Base-by-base conservation (phyloP, 768 basidiomycete species). In the Pleurotus cornucopiae region DNA sequence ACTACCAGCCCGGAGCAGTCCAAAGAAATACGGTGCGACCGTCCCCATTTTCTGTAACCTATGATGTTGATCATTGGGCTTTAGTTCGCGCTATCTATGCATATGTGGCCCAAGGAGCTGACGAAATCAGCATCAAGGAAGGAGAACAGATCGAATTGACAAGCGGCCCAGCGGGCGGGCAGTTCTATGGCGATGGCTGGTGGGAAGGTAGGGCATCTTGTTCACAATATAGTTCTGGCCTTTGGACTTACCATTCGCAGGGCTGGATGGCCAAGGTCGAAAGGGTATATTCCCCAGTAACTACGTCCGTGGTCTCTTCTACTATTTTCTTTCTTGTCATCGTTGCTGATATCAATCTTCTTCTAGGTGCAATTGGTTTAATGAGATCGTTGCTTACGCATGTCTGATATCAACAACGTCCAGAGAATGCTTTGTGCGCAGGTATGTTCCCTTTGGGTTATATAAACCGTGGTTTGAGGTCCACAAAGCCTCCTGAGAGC, bases 251-350 rank as follows among this genome's bases (percentile, higher is more conserved):
- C 44, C 40, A 26, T 41, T 39, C 55, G 43, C 67, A 90, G 89
- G 89, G 55, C 73, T 82, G 59, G 80, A 84, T 61, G 68, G 73
- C 49, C 66, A 70, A 55, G 85, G 89, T 54, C 73, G 67, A 66
- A 89, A 82, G 68, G 90, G 90, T 4, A 90, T 92, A 63, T 93
- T 93, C 73, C 91, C 91, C 23, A 90, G 87, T 70, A 91, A 90
- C 72, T 92, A 92, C 77, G 91, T 92, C 70, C 69, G 89, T 78
- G 48, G 20, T 20, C 53, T 57, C 49, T 60, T 49, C 37, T 51
- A 30, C 48, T 20, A 34, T 58, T 51, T 39, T 37, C 23, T 40
- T 48, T 55, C 58, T 47, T 53, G 57, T 45, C 58, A 40, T 49
- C 52, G 45, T 54, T 51, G 61, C 57, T 57, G 60, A 66, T 47